Percentiles rank a stretch among this genome's conserved stretches.
Conservation (phyloP, 129 eudicot species). For the Flaveria trinervia region DNA sequence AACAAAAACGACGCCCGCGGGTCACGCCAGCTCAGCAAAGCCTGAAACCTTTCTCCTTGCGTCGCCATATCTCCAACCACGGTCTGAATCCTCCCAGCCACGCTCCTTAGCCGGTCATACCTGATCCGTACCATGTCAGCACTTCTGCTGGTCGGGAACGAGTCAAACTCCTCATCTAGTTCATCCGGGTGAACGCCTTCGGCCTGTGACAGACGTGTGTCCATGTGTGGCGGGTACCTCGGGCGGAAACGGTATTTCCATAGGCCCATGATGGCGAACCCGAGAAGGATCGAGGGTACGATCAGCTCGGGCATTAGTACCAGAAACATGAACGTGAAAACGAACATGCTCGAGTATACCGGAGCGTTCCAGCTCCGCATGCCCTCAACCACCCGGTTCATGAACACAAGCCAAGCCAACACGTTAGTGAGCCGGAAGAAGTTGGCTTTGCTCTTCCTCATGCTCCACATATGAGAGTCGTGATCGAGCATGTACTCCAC, state of each 20-base stretch:
- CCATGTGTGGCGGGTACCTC: conserved; percentile 88
- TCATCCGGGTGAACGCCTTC: conserved; percentile 75
- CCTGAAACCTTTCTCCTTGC: conserved; percentile 89
- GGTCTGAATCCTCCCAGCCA: conserved; percentile 83
- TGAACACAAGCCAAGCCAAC: conserved; percentile 53
- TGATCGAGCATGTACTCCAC: conserved; percentile 97
- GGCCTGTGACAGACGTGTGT: conserved; percentile 68
- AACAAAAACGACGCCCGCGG: conserved; percentile 94
- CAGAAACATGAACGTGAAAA: conserved; percentile 45
- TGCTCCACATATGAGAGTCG: conserved; percentile 98
- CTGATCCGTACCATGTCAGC: conserved; percentile 72
- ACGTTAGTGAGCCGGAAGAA: conserved; percentile 77
- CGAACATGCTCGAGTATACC: conserved; percentile 59
- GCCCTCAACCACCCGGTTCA: conserved; percentile 52
- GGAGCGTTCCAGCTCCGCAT: conserved; percentile 75
- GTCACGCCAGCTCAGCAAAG: conserved; percentile 91
- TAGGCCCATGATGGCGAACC: conserved; percentile 59
- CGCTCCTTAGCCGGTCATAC: conserved; percentile 86
- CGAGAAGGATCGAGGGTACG: conserved; percentile 52
- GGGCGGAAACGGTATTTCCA: conserved; percentile 73
- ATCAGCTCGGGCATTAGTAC: conserved; percentile 79
- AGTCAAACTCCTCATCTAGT: conserved; percentile 87
- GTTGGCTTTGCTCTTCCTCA: conserved; percentile 92
- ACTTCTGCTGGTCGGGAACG: conserved; percentile 75
- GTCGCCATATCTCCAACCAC: conserved; percentile 96